Percentiles rank a stretch among this genome's conserved stretches.
Evolutionary conservation across 768 basidiomycete genomes (phyloP).

Genomic region (Panellus pusillus): DNA sequence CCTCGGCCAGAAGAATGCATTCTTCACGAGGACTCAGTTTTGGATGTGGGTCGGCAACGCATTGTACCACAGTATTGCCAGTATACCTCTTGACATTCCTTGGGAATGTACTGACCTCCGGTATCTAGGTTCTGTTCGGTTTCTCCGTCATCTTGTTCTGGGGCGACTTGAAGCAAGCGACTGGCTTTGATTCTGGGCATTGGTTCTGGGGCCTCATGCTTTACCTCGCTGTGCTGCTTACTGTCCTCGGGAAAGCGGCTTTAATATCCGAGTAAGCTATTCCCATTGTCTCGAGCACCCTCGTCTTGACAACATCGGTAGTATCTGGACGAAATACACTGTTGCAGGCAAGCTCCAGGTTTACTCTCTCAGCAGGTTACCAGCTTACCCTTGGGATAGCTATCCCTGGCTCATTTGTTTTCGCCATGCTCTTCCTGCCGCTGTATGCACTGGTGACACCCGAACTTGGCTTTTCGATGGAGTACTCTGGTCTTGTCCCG

Average conservation of each 20-base stretch:
- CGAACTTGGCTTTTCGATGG: constrained; percentile 81
- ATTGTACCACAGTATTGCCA: constrained; percentile 83
- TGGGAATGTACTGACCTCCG: background rate
- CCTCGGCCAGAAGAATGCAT: constrained; percentile 91
- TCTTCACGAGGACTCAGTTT: constrained; percentile 88
- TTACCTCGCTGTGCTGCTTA: constrained; percentile 91
- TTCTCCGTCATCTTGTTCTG: constrained; percentile 91
- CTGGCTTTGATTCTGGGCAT: constrained; percentile 86
- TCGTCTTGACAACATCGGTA: constrained; percentile 32
- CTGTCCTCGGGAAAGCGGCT: constrained; percentile 96
- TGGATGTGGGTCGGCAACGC: constrained; percentile 93
- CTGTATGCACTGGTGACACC: constrained; percentile 89
- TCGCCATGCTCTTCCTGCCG: constrained; percentile 95
- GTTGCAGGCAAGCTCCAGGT: constrained; percentile 64
- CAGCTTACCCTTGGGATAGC: constrained; percentile 44
- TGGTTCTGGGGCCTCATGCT: constrained; percentile 99
- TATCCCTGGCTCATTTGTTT: constrained; percentile 94
- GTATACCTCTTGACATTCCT: constrained; percentile 23
- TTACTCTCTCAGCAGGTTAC: background rate
- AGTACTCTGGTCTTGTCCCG: constrained; percentile 88
- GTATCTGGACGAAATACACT: constrained; percentile 99
- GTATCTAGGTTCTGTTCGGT: constrained; percentile 71
- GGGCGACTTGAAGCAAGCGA: constrained; percentile 82
- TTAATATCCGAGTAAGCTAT: constrained; percentile 91
- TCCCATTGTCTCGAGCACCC: background rate